Base-by-base conservation (phyloP, 306 rosid genomes). In the Boehmeria nivea region DNA sequence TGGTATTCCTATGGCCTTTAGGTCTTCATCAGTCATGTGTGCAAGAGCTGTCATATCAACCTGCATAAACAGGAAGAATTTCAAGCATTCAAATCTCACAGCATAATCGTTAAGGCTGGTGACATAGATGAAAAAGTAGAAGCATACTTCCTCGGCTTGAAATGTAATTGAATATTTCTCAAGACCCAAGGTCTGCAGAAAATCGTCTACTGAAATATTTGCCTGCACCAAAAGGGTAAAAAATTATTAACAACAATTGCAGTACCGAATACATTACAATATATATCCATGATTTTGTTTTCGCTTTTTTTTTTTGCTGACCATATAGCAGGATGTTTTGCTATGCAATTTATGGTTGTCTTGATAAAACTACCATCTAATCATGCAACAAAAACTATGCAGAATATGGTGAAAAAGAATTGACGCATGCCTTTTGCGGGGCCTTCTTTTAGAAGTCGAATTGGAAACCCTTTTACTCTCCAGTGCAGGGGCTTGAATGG, bases 11-110 rank as follows among this genome's bases (percentile, higher is more conserved):
- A 93, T 72, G 50, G 77, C 99, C 86, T 93, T 93, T 70, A 93
- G 88, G 72, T 93, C 99, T n/a, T 93, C 95, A 51, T 93, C 99
- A 55, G 84, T 80, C 99, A 93, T 93, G 69, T 93, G 99, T 67
- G 76, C 63, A 58, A 93, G 96, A 48, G 96, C 99, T 34, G 96
- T 66, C 99, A 93, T 85, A 68, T 93, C 99, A 79, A 93, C 88
- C 99, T 93, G 75, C 44, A 72, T n/a, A 72, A 59, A 72, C 51
- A 49, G 33, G n/a, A 34, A 20, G 3, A 49, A 21, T 65, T 66
- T 53, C 5, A 50, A 53, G 28, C 46, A 12, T 62, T 39, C 14
- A 68, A 67, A 39, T 18, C 57, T 21, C 31, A 24, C 2, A 33
- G 13, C 21, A 27, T 40, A 2, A 25, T 55, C 26, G 34, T 7